Evolutionary conservation across 179 eudicot genomes (phyloP), one percentile per base, ranked within the genome.

Genomic region (Silene coronaria): DNA sequence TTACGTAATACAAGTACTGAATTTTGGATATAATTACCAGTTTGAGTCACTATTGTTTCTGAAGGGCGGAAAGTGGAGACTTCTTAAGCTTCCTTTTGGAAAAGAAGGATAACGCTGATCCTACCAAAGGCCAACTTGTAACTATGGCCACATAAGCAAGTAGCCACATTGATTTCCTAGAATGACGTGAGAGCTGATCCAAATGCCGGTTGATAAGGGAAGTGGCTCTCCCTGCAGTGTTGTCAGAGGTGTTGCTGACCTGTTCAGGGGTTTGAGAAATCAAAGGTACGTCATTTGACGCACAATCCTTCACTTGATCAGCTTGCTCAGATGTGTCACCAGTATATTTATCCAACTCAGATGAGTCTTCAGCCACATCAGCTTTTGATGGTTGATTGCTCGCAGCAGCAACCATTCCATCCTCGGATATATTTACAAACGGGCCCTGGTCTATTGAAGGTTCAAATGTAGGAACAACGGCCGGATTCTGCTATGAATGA

Each of bases 331-430:
- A 23, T 36, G 36, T 66, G 42, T 80, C 79, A 46, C 46, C 61
- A 13, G 67, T 71, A 60, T 19, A 76, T 69, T 79, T 61, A 53
- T 76, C 75, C 77, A n/a, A 62, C 64, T 75, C 84, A 12, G 82
- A 72, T 24, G 68, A 61, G 69, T 78, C 71, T 61, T 57, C 80
- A 45, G 57, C 80, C 70, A 30, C 85, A 32, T 63, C 72, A 30
- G 81, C 72, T 66, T 38, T 78, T 79, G 74, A 78, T 75, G 78
- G 81, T 34, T 79, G 89, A 76, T 81, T 77, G 58, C 79, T 86
- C 68, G 83, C 76, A 57, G 94, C 97, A 80, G 92, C 88, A 74
- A 92, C 86, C 88, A 81, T 89, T 45, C 97, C 98, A 68, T 90
- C 93, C 72, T 82, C 75, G 6, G 90, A 76, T 16, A 90, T 78